These are phyloP conservation scores for Aureobasidium sp. DNA, from an alignment of 2,329 filamentous ascomycete genomes.

Conservation along the genomic window DNA sequence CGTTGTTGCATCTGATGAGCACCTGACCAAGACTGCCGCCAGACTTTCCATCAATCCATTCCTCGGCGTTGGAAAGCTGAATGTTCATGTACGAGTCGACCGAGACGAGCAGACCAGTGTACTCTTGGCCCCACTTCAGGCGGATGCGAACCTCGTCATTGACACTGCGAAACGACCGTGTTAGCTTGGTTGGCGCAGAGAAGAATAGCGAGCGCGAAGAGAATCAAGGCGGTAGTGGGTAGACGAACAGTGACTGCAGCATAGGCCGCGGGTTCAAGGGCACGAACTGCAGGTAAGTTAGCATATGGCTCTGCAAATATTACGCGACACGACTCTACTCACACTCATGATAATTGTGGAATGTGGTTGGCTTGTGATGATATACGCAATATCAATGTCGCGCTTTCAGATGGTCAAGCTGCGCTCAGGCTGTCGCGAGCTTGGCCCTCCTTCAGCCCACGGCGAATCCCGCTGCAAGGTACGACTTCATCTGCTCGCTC, in stretches of 20 bases:
- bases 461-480: not conserved
- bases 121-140: slow-evolving; percentile 98
- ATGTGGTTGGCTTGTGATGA: not conserved
- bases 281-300: slow-evolving; percentile 49
- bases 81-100: slow-evolving; percentile 99
- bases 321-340: not conserved
- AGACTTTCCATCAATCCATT: slow-evolving; percentile 82
- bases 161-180: slow-evolving; percentile 46
- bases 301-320: not conserved
- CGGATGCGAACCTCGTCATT: slow-evolving; percentile 85
- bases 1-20: slow-evolving; percentile 91
- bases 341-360: slow-evolving; percentile 2
- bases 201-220: not conserved
- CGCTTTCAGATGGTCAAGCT: not conserved
- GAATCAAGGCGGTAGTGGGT: not conserved
- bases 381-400: slow-evolving; percentile 3
- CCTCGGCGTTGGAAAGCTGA: slow-evolving; percentile 81
- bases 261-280: slow-evolving; percentile 95
- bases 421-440: not conserved
- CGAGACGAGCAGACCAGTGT: slow-evolving; percentile 85
- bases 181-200: not conserved
- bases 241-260: slow-evolving; percentile 77
- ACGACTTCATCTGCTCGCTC: not conserved
- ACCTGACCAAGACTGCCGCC: slow-evolving; percentile 83
- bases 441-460: not conserved